Conservation (phyloP, 1,139 yeast genomes). For the Hanseniaspora sp. region DNA sequence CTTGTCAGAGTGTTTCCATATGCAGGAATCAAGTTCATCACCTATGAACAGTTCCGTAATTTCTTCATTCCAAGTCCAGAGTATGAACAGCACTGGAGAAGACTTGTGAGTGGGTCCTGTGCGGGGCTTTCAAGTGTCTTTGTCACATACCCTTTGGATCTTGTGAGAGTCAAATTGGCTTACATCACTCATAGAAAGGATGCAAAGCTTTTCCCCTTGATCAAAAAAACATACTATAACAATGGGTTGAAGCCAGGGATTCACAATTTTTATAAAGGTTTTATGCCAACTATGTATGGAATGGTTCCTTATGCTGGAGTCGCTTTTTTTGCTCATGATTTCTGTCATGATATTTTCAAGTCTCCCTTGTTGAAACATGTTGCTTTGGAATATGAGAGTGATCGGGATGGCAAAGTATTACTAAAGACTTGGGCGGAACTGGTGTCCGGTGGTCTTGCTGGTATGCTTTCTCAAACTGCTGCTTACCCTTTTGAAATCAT, state of each 20-base stretch:
- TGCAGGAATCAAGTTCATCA: conserved; percentile 95
- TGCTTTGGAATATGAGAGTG: conserved; percentile 6
- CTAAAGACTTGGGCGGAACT: conserved; percentile 85
- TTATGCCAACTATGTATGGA: conserved; percentile 85
- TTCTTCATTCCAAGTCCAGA: conserved; percentile 61
- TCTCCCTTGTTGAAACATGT: conserved; percentile 3
- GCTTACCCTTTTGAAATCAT: conserved; percentile 95
- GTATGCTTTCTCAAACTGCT: conserved; percentile 89
- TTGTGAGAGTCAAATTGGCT: conserved; percentile 82
- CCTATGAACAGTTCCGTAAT: conserved; percentile 83
- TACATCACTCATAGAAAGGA: conserved; percentile 55
- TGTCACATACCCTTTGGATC: conserved; percentile 83
- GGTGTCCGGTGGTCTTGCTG: conserved; percentile 88
- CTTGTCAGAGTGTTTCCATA: conserved; percentile 85
- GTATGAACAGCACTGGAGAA: conserved; percentile 67
- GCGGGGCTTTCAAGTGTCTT: conserved; percentile 82
- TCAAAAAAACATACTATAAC: conserved; percentile 49
- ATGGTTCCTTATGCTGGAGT: conserved; percentile 98
- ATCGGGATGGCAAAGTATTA: conserved; percentile 38
- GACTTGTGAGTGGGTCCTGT: conserved; percentile 80
- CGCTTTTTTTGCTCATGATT: conserved; percentile 86
- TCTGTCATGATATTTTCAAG: conserved; percentile 75
- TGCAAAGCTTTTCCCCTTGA: conserved; percentile 48
- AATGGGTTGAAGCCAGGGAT: conserved; percentile 28
- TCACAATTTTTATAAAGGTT: conserved; percentile 83